Percentiles rank a stretch among this genome's conserved stretches.
Evolutionary conservation across 2,329 filamentous ascomycete species (phyloP).

Genomic region (Fusarium neocosmosporiellum): DNA sequence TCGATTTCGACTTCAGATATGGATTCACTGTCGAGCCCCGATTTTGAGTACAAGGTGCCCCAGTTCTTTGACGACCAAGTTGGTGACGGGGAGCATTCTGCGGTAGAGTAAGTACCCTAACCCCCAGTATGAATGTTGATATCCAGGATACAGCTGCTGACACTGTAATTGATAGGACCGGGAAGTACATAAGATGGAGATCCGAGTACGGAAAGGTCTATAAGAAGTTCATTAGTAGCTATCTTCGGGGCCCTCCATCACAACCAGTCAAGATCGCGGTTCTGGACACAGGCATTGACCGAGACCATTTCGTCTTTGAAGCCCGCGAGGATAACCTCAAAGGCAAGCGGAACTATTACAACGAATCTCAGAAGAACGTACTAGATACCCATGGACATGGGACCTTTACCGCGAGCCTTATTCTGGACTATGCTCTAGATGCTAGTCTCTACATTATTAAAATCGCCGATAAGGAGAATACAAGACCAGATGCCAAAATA

Average conservation of each 20-base stretch:
- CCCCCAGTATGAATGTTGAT: neutral
- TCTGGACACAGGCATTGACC: slow-evolving; percentile 5
- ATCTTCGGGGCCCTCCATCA: neutral
- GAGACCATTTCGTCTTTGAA: slow-evolving; percentile 7
- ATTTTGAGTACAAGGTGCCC: neutral
- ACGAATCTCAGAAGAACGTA: neutral
- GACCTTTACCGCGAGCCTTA: neutral
- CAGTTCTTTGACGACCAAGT: neutral
- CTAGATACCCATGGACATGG: neutral
- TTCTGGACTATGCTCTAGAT: neutral
- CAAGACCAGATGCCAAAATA: neutral
- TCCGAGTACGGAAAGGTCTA: neutral
- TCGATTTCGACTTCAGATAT: neutral
- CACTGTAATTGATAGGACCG: neutral
- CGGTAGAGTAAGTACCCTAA: neutral
- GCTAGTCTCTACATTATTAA: neutral
- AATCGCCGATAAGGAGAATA: neutral
- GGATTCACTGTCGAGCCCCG: neutral
- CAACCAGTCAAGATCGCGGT: neutral
- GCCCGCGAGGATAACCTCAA: neutral
- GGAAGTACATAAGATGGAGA: neutral
- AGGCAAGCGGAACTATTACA: slow-evolving; percentile 7
- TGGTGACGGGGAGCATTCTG: neutral
- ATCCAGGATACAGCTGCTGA: neutral
- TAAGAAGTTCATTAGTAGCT: neutral